Conservation (phyloP, 345 rosid species). For the Linum lewisii region DNA sequence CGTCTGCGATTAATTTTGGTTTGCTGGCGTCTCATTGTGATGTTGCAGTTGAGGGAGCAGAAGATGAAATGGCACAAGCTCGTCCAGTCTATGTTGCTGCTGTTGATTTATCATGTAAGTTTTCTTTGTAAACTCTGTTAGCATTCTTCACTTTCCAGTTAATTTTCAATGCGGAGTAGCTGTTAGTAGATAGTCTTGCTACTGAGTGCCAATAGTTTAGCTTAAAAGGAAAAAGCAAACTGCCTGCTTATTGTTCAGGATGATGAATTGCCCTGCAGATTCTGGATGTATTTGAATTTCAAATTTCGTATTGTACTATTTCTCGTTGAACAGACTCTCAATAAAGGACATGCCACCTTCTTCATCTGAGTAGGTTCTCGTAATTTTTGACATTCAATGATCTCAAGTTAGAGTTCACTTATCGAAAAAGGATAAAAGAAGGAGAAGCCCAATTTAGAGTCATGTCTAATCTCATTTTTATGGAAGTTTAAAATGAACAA, state of each 20-base stretch:
- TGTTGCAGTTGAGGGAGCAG: constrained; percentile 59
- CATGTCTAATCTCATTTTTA: neutral
- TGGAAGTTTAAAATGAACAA: neutral
- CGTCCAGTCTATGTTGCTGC: constrained; percentile 96
- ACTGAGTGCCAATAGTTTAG: neutral
- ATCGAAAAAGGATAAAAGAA: too few species aligned
- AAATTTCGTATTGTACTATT: neutral
- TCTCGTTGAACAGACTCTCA: neutral
- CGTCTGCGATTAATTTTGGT: neutral
- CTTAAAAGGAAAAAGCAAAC: too few species aligned
- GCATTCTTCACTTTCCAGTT: neutral
- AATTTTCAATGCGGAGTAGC: neutral
- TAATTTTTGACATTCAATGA: neutral
- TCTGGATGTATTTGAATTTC: neutral
- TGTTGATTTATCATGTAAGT: constrained; percentile 82
- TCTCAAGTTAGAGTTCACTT: neutral
- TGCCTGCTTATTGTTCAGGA: neutral
- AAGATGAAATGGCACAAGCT: constrained; percentile 65
- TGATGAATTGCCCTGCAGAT: neutral
- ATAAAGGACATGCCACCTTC: neutral
- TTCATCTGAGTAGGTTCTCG: neutral
- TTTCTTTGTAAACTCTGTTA: constrained; percentile 3
- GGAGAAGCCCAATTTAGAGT: neutral
- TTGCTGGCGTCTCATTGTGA: neutral
- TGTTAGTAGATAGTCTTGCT: neutral